Conservation (phyloP, 805 yeast species). For the Starmerella bombicola region DNA sequence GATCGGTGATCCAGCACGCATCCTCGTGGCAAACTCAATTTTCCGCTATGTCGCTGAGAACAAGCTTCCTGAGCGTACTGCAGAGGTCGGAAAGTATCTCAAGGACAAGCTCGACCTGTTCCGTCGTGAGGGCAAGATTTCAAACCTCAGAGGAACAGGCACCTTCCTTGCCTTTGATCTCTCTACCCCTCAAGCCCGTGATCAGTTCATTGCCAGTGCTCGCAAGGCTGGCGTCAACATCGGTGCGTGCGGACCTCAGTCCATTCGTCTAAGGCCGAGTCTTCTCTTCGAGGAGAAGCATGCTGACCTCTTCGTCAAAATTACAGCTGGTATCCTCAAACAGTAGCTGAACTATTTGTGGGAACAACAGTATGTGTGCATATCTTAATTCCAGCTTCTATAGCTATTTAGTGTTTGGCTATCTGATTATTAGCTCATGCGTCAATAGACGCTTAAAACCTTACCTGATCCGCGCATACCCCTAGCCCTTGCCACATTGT, state of each 20-base stretch:
- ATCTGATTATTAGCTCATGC: no score
- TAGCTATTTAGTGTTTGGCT: no score
- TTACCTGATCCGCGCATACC: no score
- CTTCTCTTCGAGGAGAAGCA: constrained; percentile 68
- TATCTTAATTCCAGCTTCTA: neutral
- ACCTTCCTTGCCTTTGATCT: constrained; percentile 77
- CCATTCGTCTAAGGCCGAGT: constrained; percentile 73
- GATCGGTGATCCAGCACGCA: constrained; percentile 84
- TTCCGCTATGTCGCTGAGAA: constrained; percentile 50
- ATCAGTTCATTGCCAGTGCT: constrained; percentile 47
- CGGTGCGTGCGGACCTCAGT: constrained; percentile 73
- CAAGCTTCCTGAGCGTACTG: constrained; percentile 44
- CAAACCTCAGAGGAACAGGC: constrained; percentile 64
- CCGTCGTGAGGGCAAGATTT: constrained; percentile 40
- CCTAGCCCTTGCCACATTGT: no score
- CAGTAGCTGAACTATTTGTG: no score
- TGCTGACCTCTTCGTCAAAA: constrained; percentile 54
- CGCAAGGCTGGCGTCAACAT: constrained; percentile 58
- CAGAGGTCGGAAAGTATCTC: constrained; percentile 55
- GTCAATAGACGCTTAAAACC: no score
- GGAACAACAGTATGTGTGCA: neutral
- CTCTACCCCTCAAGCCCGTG: constrained; percentile 43
- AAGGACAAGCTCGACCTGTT: constrained; percentile 43
- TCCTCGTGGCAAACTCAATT: constrained; percentile 63
- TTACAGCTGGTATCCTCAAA: no score